phyloP scores from a whole-genome alignment of 805 yeast species.

The Wickerhamiella nectarea region DNA sequence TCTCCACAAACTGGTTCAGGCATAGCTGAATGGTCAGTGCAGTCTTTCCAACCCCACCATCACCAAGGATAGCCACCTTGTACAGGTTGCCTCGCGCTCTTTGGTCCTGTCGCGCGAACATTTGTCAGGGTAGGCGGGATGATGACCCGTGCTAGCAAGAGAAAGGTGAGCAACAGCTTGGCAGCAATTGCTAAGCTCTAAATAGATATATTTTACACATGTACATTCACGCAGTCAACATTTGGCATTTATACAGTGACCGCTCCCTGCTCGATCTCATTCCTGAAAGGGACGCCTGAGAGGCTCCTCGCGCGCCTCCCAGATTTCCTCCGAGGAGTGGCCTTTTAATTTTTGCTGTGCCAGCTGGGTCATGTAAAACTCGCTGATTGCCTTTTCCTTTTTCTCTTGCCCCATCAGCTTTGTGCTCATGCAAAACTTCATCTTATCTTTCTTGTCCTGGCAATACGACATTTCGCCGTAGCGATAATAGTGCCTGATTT shows the following conservation, averaged over 20 bases:
- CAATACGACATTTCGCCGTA: conserved; percentile 70
- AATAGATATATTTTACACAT: too few species aligned
- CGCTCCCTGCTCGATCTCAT: not conserved
- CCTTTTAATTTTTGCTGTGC: conserved; percentile 41
- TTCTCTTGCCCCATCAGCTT: conserved; percentile 42
- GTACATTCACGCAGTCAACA: too few species aligned
- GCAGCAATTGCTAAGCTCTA: too few species aligned
- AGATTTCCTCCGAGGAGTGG: conserved; percentile 76
- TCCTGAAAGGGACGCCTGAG: conserved; percentile 30
- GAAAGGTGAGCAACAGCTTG: too few species aligned
- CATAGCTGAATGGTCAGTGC: conserved; percentile 76
- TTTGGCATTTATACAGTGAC: too few species aligned
- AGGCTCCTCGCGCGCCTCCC: conserved; percentile 40
- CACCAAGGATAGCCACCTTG: conserved; percentile 92
- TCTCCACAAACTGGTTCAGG: conserved; percentile 90
- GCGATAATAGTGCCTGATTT: conserved; percentile 67
- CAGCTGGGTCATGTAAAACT: conserved; percentile 52
- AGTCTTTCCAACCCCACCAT: conserved; percentile 98
- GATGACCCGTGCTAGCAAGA: too few species aligned
- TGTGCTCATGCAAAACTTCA: conserved; percentile 66
- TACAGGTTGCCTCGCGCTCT: conserved; percentile 28
- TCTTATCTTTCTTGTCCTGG: conserved; percentile 51
- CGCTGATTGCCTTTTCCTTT: conserved; percentile 40
- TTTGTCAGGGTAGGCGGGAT: not conserved
- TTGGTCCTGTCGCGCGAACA: conserved; percentile 2